Evolutionary conservation across 192 early-diverging fungal genomes (phyloP), one percentile per base, ranked within the genome.

Genomic region (Linnemannia elongata): DNA sequence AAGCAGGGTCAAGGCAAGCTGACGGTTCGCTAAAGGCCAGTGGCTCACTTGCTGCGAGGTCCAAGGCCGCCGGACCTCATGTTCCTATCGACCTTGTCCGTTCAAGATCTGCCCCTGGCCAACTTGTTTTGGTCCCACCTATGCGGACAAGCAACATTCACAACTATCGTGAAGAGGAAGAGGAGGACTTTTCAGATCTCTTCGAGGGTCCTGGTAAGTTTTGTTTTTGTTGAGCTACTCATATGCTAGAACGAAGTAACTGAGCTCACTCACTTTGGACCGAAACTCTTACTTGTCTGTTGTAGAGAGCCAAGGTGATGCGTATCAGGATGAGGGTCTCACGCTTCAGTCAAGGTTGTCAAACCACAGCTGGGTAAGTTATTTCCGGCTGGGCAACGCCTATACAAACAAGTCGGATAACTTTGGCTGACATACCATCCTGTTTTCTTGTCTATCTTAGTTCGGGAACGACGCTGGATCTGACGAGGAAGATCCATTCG

Each of bases 401-500:
- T 18, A 22, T 20, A 17, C 49, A 20, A 3, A 18, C 20, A 4
- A 52, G 18, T 5, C 12, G 9, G 4, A 52, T 0, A 20, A 52
- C 49, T 3, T 22, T 5, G 4, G 1, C 70, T 72, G 17, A 72
- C 44, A 45, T 39, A 4, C 18, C 0, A 24, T 52, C 0, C 20
- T 17, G 17, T 18, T 30, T 4, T 47, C 12, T 38, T 18, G 4
- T 44, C n/a, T 15, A 9, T 68, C 24, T 69, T 22, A 86, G 89
- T 85, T 77, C 72, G 87, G 89, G 35, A 82, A 90, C 42, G 91
- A 89, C 68, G 73, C 79, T 30, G 88, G 79, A 20, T 87, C 85
- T 60, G 91, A 91, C 39, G 90, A 91, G 30, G 91, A 89, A 41
- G 91, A 92, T 49, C 91, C 90, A 27, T 91, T 92, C 78, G 81